phyloP scores from a whole-genome alignment of 2,329 filamentous ascomycete species.

The Fusarium camptoceras region DNA sequence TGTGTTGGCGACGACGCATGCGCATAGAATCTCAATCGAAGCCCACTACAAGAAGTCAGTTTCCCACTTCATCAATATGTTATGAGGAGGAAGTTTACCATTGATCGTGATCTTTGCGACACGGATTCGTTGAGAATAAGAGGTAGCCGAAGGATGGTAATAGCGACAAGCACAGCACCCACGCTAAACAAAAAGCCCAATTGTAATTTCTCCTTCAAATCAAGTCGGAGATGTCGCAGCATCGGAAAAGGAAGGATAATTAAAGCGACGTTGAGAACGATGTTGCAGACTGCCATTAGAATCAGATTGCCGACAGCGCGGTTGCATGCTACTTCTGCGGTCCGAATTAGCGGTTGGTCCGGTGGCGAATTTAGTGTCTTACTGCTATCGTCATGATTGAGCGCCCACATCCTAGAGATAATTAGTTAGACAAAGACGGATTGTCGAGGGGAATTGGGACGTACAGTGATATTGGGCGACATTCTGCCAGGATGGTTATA shows the following conservation, averaged over 20 bases:
- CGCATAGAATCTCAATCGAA: conserved; percentile 50
- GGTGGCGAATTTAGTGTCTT: neutral
- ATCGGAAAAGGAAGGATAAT: conserved; percentile 50
- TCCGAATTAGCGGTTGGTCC: conserved; percentile 4
- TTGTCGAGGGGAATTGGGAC: neutral
- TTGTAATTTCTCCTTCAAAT: conserved; percentile 35
- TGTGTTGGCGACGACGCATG: conserved; percentile 49
- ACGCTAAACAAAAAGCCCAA: conserved; percentile 46
- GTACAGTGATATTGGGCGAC: conserved; percentile 44
- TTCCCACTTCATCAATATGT: rapidly evolving
- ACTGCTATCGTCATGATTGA: conserved; percentile 22
- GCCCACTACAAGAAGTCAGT: conserved; percentile 43
- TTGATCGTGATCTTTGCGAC: conserved; percentile 48
- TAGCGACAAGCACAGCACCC: conserved; percentile 44
- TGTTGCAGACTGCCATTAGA: conserved; percentile 48
- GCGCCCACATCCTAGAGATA: conserved; percentile 33
- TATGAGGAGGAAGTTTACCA: conserved; percentile 27
- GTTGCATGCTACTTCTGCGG: conserved; percentile 34
- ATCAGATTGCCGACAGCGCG: conserved; percentile 46
- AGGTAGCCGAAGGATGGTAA: conserved; percentile 48
- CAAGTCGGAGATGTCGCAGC: conserved; percentile 40
- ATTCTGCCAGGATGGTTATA: conserved; percentile 46
- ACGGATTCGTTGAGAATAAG: conserved; percentile 47
- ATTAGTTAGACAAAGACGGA: neutral
- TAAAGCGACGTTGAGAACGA: conserved; percentile 47